Evolutionary conservation across 371 early-diverging fungal species (phyloP), one percentile per base, ranked within the genome.

Genomic region (Apophysomyces variabilis): DNA sequence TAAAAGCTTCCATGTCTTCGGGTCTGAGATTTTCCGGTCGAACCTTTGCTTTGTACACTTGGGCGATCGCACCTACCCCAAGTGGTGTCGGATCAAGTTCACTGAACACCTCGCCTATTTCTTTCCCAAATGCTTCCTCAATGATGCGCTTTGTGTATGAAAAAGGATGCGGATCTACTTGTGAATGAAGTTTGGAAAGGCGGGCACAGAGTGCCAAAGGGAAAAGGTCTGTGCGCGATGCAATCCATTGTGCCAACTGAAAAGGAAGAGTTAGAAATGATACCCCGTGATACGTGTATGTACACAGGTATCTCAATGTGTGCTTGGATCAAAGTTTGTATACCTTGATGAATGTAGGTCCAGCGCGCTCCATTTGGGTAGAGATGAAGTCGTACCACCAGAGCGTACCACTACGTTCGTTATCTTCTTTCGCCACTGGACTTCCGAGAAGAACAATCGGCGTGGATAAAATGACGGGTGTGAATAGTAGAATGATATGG

Each of bases 41-140:
- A 5, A 93, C 69, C 45, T 83, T 80, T 14, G 91, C 93, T 37
- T 87, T 72, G 68, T 91, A 87, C 65, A 97, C 99, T 79, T 98
- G 98, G 0, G 98, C 96, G 70, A 99, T 95, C 5, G 97, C 96
- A 1, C 99, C 98, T 8, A 94, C 93, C 0, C 99, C 99, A 5
- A 97, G 81, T 0, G 96, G 96, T 0, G 69, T 75, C 37, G 82
- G 78, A 18, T 93, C 89, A 63, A 96, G 88, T 38, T 79, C 79
- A 36, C 87, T 88, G 79, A 98, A 96, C 7, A 95, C 73, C 26
- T 91, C 86, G 26, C 91, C 88, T 5, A 96, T 70, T 16, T 77
- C 74, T 41, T 68, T 73, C 13, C 86, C 89, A 68, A 92, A 91
- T 1, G 88, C 88, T 7, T 74, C 70, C 58, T 87, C 79, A 57